A percentile compares a stretch with the other conserved stretches of the same genome.
Conservation (phyloP, 495 filamentous ascomycete species). For the Talaromyces nanjingensis region DNA sequence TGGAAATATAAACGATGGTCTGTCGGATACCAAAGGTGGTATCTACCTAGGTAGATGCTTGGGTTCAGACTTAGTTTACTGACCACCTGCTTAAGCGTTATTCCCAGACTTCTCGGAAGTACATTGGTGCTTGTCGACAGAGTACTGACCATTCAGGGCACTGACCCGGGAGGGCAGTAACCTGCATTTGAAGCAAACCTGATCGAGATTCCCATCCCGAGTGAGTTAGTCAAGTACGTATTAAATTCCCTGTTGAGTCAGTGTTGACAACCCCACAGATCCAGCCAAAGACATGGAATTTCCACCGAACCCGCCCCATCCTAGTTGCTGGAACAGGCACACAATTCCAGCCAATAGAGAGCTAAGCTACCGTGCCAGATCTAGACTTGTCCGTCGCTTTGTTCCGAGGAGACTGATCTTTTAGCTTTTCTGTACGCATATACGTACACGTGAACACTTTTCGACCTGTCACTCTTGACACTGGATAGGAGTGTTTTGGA, state of each 20-base stretch:
- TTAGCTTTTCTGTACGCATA: background rate
- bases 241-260: background rate
- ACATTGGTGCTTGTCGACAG: background rate
- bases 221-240: too few relatives aligned
- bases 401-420: background rate
- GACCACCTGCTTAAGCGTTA: background rate
- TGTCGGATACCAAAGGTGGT: background rate
- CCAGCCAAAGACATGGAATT: background rate
- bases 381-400: background rate
- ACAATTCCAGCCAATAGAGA: background rate
- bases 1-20: background rate
- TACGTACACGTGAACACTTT: background rate
- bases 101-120: background rate
- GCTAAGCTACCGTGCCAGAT: background rate
- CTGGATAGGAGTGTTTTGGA: too few relatives aligned
- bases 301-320: background rate
- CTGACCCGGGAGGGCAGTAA: background rate
- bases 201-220: background rate
- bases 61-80: background rate
- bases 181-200: background rate
- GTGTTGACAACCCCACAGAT: background rate
- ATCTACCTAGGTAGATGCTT: background rate
- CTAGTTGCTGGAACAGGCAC: background rate
- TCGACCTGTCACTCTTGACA: background rate
- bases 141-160: background rate